Percentiles rank a stretch among this genome's conserved stretches.
Conservation (phyloP, 2,329 filamentous ascomycete genomes). For the Talaromyces sp. region DNA sequence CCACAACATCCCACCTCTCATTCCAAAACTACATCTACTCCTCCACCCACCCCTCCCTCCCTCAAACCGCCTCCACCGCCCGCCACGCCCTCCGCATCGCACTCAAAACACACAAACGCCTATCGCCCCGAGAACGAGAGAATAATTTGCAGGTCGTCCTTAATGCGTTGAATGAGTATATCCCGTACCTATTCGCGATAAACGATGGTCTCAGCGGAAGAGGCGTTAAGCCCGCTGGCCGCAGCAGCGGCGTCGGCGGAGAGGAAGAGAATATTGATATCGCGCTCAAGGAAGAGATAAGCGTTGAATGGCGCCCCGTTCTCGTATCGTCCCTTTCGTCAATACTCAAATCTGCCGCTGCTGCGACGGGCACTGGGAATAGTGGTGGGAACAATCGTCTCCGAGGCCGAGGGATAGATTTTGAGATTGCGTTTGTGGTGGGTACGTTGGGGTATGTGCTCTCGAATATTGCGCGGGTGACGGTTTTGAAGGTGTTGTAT, state of each 20-base stretch:
- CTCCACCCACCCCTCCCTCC: slow-evolving; percentile 83
- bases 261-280: slow-evolving; percentile 64
- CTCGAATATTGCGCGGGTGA: slow-evolving; percentile 67
- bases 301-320: slow-evolving; percentile 78
- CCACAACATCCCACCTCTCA: slow-evolving; percentile 83
- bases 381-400: slow-evolving; percentile 57
- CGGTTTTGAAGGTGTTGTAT: slow-evolving; percentile 69
- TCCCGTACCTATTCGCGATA: slow-evolving; percentile 79
- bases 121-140: slow-evolving; percentile 69
- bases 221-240: slow-evolving; percentile 2
- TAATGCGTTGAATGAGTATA: slow-evolving; percentile 69
- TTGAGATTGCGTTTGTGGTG: slow-evolving; percentile 78
- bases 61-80: slow-evolving; percentile 75
- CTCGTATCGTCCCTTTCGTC: slow-evolving; percentile 56
- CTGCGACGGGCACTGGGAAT: slow-evolving; percentile 27
- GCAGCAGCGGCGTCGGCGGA: slow-evolving; percentile 37
- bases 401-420: slow-evolving; percentile 74
- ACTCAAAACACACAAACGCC: slow-evolving; percentile 84
- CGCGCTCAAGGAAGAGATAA: slow-evolving; percentile 65
- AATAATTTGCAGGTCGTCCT: slow-evolving; percentile 69
- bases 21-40: slow-evolving; percentile 76
- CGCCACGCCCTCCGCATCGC: slow-evolving; percentile 79
- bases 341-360: slow-evolving; percentile 25
- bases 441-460: slow-evolving; percentile 74
- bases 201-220: slow-evolving; percentile 67